These are phyloP conservation scores for Sutorius australiensis DNA, from an alignment of 768 basidiomycete genomes.

Conservation along the genomic window DNA sequence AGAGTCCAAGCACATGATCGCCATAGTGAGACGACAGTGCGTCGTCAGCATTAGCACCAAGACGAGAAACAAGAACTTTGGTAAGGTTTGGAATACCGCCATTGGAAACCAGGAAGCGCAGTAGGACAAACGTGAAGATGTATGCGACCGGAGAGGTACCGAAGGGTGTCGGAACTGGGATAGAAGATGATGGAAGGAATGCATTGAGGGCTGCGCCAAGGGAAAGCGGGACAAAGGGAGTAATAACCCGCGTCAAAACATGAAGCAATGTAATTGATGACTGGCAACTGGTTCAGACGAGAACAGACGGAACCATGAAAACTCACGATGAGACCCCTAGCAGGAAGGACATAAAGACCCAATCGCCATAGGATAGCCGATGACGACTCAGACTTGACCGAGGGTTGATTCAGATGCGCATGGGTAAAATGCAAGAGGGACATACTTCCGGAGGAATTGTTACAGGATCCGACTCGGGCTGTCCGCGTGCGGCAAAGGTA, in stretches of 20 bases:
- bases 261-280: slow-evolving; percentile 67
- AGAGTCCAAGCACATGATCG: slow-evolving; percentile 83
- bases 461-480: slow-evolving; percentile 1
- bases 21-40: slow-evolving; percentile 60
- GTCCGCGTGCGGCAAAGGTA: slow-evolving; percentile 48
- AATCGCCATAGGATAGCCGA: slow-evolving; percentile 16
- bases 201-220: slow-evolving; percentile 45
- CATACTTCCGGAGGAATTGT: slow-evolving; percentile 7
- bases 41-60: slow-evolving; percentile 85
- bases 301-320: not conserved
- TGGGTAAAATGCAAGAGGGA: not conserved
- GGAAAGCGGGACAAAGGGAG: slow-evolving; percentile 64
- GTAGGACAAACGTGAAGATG: slow-evolving; percentile 60
- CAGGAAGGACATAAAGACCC: slow-evolving; percentile 17
- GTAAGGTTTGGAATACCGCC: slow-evolving; percentile 72
- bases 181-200: slow-evolving; percentile 16
- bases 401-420: not conserved
- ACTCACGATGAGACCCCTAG: slow-evolving; percentile 25
- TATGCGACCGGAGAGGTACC: slow-evolving; percentile 61
- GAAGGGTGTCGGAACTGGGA: slow-evolving; percentile 20
- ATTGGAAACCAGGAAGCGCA: slow-evolving; percentile 73
- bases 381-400: slow-evolving; percentile 14
- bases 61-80: slow-evolving; percentile 76
- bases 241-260: slow-evolving; percentile 71
- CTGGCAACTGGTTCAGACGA: slow-evolving; percentile 33